These are phyloP conservation scores for Russula ochroleuca DNA, from an alignment of 768 basidiomycete species.

Conservation along the genomic window DNA sequence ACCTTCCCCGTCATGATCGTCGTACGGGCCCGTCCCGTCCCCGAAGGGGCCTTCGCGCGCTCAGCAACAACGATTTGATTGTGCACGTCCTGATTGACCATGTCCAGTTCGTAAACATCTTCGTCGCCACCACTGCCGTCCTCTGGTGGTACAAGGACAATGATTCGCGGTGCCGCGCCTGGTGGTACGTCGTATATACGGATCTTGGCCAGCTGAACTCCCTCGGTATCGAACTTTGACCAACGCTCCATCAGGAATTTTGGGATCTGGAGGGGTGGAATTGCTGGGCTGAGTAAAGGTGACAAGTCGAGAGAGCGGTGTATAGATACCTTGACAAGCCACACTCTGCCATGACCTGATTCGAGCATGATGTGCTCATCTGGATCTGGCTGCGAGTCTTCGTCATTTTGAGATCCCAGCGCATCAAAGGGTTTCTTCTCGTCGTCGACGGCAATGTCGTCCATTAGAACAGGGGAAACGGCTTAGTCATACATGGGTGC, in stretches of 20 bases:
- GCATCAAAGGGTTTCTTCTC: constrained; percentile 73
- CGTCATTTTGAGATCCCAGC: constrained; percentile 45
- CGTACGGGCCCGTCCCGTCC: constrained; percentile 56
- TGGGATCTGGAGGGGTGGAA: constrained; percentile 55
- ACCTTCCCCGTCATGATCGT: constrained; percentile 76
- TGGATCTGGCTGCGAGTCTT: constrained; percentile 68
- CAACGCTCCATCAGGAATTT: constrained; percentile 84
- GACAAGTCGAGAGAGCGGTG: constrained; percentile 6
- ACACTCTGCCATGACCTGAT: constrained; percentile 68
- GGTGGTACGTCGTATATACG: constrained; percentile 57
- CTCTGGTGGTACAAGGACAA: constrained; percentile 62
- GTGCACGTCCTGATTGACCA: constrained; percentile 79
- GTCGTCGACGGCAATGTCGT: constrained; percentile 41
- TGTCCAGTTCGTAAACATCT: constrained; percentile 82
- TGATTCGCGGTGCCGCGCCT: constrained; percentile 52
- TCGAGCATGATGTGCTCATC: constrained; percentile 80
- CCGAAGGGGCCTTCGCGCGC: constrained; percentile 60
- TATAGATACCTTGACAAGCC: constrained; percentile 73
- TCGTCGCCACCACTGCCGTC: constrained; percentile 42
- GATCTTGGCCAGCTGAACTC: constrained; percentile 77
- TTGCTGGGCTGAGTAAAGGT: background rate
- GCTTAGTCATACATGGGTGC: constrained; percentile 4
- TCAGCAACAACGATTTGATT: constrained; percentile 86
- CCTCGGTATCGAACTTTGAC: constrained; percentile 69
- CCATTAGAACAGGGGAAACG: constrained; percentile 21